Evolutionary conservation across 2,329 filamentous ascomycete species (phyloP), one percentile per base, ranked within the genome.

Genomic region (Aspergillus terreus): DNA sequence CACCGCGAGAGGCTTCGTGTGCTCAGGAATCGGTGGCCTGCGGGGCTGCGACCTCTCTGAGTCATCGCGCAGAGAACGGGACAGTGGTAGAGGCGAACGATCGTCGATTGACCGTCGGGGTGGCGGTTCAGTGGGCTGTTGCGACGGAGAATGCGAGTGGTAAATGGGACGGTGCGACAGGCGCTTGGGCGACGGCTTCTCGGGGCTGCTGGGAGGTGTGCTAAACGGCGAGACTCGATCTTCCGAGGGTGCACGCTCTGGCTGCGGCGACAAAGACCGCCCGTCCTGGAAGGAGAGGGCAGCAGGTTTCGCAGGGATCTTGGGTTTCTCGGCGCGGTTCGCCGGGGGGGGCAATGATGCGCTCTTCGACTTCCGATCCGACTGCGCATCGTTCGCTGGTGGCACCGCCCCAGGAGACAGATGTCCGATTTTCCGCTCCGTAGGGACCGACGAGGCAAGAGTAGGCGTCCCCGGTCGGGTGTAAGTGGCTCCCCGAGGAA

Each of bases 241-340:
- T 40, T 80, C 76, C 2, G 67, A 63, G 5, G 65, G 57, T 1
- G 56, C 53, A 7, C 50, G 57, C 17, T 64, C 65, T 4, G 61
- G 53, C 6, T 49, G 58, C 17, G 66, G 69, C 25, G 66, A 54
- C 23, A 71, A 60, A 7, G 60, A 56, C 23, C 49, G 58, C 6
- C 54, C 45, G 38, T 71, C 63, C 58, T 68, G 55, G 59, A 68
- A 65, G 30, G 62, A 60, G 52, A 65, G 56, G 41, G 58, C 67
- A 12, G 66, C 65, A 11, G 65, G 67, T 56, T 83, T 82, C 9
- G 71, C 67, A 10, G 78, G 78, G 49, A 87, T 80, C 61, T 83
- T 85, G 4, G 87, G 86, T 69, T 95, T 95, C 38, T 89, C 88
- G 27, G 85, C 84, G 49, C 92, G 84, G 67, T 95, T 94, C 35